Base-by-base conservation (phyloP, 495 filamentous ascomycete species). In the Neurospora sp. region DNA sequence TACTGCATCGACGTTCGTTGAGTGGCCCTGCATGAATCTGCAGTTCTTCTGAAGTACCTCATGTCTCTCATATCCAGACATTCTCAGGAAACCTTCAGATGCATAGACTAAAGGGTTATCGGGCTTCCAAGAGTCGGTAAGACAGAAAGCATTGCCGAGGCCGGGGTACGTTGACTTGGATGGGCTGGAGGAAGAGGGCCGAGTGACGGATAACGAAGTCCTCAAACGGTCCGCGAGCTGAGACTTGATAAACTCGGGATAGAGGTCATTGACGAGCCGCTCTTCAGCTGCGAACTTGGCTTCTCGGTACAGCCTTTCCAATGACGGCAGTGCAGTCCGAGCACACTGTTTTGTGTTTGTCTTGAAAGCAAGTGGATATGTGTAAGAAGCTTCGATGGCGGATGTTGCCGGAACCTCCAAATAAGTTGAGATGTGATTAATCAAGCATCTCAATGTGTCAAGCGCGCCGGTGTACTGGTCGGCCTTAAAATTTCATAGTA, bases 41-140 rank as follows among this genome's bases (percentile, higher is more conserved):
- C 87, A 86, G 69, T 87, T 88, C 39, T 83, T 80, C 4, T 80
- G 78, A 1, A 88, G 80, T 44, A 88, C 78, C 31, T 88, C 87
- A 10, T 77, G 76, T 16, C 86, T 77, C 10, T 77, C 54, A 71
- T 85, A 89, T 8, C 86, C 86, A 2, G 83, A 85, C 38, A 88
- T 80, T 44, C 75, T 78, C 39, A 87, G 77, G 42, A 89, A 84
- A 1, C 85, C 85, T 73, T 88, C 86, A 6, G 86, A 87, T 23
- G 84, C 86, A 72, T 74, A 85, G 7, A 87, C 72, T 69, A 88
- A 84, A 3, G 86, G 85, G 75, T 88, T 87, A 73, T 88, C 86
- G 2, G 75, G 70, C 39, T 75, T 62, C 2, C 74, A 69, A 2
- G 80, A 75, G 62, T 82, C 77, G 3, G 79, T 79, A 4, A 84